Evolutionary conservation across 2,329 filamentous ascomycete genomes (phyloP), one percentile per base, ranked within the genome.

Genomic region (Hypoxylon sp.): DNA sequence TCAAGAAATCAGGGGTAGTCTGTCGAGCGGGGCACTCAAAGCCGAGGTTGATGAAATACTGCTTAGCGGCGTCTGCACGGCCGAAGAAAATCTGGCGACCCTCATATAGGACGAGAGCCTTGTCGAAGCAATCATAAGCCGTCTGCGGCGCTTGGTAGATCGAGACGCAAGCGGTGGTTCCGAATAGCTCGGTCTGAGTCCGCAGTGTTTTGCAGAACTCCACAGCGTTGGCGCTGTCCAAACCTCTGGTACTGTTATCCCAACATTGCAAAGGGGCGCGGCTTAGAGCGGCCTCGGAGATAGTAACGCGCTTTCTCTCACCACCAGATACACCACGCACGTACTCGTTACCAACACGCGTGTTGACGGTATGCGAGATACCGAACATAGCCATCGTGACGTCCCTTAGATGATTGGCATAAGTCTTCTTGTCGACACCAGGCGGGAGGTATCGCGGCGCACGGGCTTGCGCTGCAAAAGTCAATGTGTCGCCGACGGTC

Each of bases 331-430:
- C 90, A 78, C 91, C 91, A 63, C 91, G 89, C 30, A 93, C 82
- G 75, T 89, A 93, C 78, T 93, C 91, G 79, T 93, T 92, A 52
- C 91, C 91, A 21, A 93, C 90, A 14, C 86, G 84, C 2, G 91
- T 93, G 80, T 93, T 90, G 75, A 90, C 77, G 0, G 91, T 93
- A 79, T 93, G 91, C 13, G 86, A 85, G 70, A 93, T 91, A 68
- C 91, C 91, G 69, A 91, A 93, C 80, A 91, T 88, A 72, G 90
- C 90, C 90, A 93, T 92, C 68, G 90, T 86, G 46, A 93, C 89
- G 76, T 93, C 90, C 32, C 90, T 86, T 69, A 91, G 80, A 70
- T 92, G 89, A 71, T 85, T 82, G 30, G 89, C 85, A 67, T 88
- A 91, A 7, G 82, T 80, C 56, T 82, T 78, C 67, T 81, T 82